Conservation (phyloP, 2,329 filamentous ascomycete genomes). For the Chaetomiaceae sp. region DNA sequence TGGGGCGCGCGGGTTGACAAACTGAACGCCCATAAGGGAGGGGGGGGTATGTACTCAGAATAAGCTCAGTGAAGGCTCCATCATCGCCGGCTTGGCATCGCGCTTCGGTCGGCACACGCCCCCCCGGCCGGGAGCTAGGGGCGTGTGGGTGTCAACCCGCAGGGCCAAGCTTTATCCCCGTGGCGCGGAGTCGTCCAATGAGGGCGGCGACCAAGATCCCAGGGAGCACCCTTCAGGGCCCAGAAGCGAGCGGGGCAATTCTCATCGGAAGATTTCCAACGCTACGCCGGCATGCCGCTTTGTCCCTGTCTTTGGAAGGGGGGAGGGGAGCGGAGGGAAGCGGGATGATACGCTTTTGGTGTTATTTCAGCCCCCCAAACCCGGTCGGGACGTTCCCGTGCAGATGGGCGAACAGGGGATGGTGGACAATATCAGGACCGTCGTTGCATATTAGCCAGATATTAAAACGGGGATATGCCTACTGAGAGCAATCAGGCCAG, state of each 20-base stretch:
- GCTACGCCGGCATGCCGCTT: conserved; percentile 10
- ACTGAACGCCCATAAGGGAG: neutral
- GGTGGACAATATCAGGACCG: conserved; percentile 21
- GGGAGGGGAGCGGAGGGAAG: conserved; percentile 13
- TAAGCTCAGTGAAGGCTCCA: conserved; percentile 9
- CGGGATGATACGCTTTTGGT: conserved; percentile 20
- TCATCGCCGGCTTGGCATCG: conserved; percentile 6
- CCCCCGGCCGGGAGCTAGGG: neutral
- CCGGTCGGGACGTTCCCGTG: conserved; percentile 19
- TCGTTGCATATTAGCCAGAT: conserved; percentile 22
- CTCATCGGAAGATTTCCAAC: conserved; percentile 21
- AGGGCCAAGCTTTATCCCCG: conserved; percentile 3
- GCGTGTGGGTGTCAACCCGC: conserved; percentile 3
- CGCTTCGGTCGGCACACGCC: neutral
- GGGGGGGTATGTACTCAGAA: neutral
- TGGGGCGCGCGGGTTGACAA: neutral
- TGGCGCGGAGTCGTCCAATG: neutral
- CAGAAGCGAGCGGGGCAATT: conserved; percentile 1
- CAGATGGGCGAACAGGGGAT: conserved; percentile 8
- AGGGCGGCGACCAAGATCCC: neutral
- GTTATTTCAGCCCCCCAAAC: conserved; percentile 23
- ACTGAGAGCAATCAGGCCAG: neutral
- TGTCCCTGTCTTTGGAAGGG: conserved; percentile 13
- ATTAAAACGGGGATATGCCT: conserved; percentile 15
- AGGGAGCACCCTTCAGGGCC: neutral